Base-by-base conservation (phyloP, 2,329 filamentous ascomycete genomes). In the Aschersonia sp. region DNA sequence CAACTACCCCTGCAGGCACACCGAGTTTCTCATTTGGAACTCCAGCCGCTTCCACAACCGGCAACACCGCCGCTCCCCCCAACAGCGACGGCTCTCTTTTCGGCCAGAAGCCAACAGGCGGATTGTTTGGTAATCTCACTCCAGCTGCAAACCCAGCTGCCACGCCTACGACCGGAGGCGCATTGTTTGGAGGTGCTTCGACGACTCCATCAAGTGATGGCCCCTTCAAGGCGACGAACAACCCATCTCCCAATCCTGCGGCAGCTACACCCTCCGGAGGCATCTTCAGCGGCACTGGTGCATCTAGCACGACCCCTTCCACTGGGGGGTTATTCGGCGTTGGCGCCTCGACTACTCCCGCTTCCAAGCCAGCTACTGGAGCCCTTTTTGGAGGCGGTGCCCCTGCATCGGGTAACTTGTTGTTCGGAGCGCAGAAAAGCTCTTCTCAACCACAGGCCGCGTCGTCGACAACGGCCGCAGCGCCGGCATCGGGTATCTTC, bases 1-100 rank as follows among this genome's bases (percentile, higher is more conserved):
- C 54, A 43, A 52, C 52, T 49, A 57, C 54, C 7, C 45, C 57
- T 40, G 52, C 54, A 32, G 56, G 59, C 41, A 53, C 62, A 30
- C 55, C 68, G 30, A 50, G 53, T 6, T 72, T 74, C 56, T 65
- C 65, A 7, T 75, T 75, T 51, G 65, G 65, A 38, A 56, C 53
- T 28, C 31, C 56, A 30, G 56, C 55, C 41, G 52, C 53, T 35
- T 50, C 55, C 35, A 50, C 56, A n/a, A 51, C 56, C 42, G 55
- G 51, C 40, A 59, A 55, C 44, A 57, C 45, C 49, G 52, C 59
- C 20, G 58, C 63, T 9, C 53, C 64, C 7, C 48, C 62, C 4
- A 58, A 56, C 35, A 57, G 49, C 28, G 50, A 59, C 45, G 54
- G 53, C 48, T 47, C 48, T 38, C 46, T 67, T 40, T 65, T 67